These are phyloP conservation scores for Forsythia viridissima DNA, from an alignment of 257 asterid genomes.

Conservation along the genomic window DNA sequence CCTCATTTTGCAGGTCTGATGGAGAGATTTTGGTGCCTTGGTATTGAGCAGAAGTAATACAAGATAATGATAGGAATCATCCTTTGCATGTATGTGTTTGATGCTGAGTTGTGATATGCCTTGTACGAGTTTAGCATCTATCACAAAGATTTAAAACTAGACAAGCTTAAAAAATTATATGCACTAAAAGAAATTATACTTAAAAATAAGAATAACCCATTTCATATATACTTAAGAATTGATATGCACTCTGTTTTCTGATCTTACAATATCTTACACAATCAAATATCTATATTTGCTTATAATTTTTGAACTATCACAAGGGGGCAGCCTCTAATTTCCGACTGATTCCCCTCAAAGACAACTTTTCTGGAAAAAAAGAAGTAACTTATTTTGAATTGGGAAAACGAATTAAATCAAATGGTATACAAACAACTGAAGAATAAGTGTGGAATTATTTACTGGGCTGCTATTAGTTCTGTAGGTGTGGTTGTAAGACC, in stretches of 20 bases:
- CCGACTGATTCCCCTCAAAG: not conserved
- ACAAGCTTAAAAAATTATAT: too few relatives aligned
- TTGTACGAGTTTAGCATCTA: not conserved
- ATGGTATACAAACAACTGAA: not conserved
- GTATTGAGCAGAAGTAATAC: not conserved
- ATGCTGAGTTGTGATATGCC: not conserved
- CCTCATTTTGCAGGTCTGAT: not conserved
- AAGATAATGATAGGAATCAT: not conserved
- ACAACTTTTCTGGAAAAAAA: too few relatives aligned
- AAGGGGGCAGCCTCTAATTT: not conserved
- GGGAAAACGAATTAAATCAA: not conserved
- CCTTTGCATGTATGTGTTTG: not conserved
- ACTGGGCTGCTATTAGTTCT: not conserved
- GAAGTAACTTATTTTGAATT: not conserved
- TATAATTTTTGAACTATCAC: not conserved
- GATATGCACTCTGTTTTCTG: not conserved
- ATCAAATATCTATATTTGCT: not conserved
- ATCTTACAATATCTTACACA: too few relatives aligned
- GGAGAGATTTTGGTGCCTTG: not conserved
- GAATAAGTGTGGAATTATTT: not conserved
- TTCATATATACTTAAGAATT: not conserved
- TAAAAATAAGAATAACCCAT: not conserved
- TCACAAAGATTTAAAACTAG: too few relatives aligned
- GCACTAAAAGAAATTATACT: too few relatives aligned
- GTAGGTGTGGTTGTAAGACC: not conserved